Evolutionary conservation across 2,329 filamentous ascomycete genomes (phyloP).

Genomic region (Epichloe sylvatica): DNA sequence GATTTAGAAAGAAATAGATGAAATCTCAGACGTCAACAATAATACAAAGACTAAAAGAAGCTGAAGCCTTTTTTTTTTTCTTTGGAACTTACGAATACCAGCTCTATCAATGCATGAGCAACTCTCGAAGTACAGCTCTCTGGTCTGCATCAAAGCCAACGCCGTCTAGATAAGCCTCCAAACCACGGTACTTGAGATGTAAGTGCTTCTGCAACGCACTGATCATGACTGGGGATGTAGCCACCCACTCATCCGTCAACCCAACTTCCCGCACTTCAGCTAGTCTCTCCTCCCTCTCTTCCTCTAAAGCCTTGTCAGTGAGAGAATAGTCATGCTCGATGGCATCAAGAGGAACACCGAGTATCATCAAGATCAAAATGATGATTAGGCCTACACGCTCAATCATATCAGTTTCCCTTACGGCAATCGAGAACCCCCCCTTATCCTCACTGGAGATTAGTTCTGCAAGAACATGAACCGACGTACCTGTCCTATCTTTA

Average conservation of each 20-base stretch:
- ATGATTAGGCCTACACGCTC: conserved; percentile 48
- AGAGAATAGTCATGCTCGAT: conserved; percentile 60
- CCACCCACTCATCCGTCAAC: conserved; percentile 57
- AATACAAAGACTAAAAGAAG: neutral
- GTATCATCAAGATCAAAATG: conserved; percentile 51
- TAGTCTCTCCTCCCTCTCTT: conserved; percentile 49
- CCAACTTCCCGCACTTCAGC: conserved; percentile 58
- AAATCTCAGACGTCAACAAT: neutral
- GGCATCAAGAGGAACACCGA: conserved; percentile 41
- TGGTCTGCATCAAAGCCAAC: conserved; percentile 43
- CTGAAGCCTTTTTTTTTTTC: neutral
- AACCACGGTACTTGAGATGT: conserved; percentile 47
- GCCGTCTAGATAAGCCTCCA: conserved; percentile 47
- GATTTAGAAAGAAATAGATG: conserved; percentile 54
- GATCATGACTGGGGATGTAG: conserved; percentile 53
- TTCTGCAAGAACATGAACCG: too few relatives aligned
- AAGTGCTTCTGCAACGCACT: conserved; percentile 43
- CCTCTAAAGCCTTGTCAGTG: conserved; percentile 43
- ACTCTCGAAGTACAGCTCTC: conserved; percentile 26
- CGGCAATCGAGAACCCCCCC: too few relatives aligned
- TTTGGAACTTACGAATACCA: neutral
- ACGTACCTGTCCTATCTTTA: conserved; percentile 51
- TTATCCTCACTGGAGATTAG: too few relatives aligned
- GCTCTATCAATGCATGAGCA: conserved; percentile 25
- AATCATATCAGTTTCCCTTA: too few relatives aligned